A percentile compares a stretch with the other conserved stretches of the same genome.
phyloP scores from a whole-genome alignment of 2,329 filamentous ascomycete species.

The Aspergillus cejpii region DNA sequence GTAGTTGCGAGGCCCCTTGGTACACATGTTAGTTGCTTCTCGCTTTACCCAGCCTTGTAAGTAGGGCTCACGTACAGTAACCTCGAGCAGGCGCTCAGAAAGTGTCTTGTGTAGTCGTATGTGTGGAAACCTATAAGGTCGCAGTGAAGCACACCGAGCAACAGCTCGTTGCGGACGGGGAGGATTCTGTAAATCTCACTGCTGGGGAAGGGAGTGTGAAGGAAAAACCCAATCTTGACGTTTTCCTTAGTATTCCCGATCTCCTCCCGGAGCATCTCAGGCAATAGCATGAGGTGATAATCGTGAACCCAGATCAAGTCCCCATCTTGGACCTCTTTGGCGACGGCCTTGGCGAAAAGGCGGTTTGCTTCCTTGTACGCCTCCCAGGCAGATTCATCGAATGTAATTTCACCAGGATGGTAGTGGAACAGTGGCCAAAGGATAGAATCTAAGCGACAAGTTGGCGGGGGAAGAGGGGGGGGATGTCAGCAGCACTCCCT shows the following conservation, averaged over 20 bases:
- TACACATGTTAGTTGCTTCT: slow-evolving; percentile 11
- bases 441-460: slow-evolving; percentile 65
- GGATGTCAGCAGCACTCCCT: slow-evolving; percentile 1
- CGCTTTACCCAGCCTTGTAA: neutral
- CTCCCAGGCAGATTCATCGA: slow-evolving; percentile 85
- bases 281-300: slow-evolving; percentile 91
- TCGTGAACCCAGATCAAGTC: slow-evolving; percentile 95
- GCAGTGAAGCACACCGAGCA: slow-evolving; percentile 78
- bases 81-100: slow-evolving; percentile 89
- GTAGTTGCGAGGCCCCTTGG: slow-evolving; percentile 57
- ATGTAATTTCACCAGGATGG: slow-evolving; percentile 92
- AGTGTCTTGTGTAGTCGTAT: slow-evolving; percentile 91
- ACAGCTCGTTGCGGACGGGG: slow-evolving; percentile 76
- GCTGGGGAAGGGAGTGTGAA: slow-evolving; percentile 91
- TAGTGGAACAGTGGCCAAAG: slow-evolving; percentile 97
- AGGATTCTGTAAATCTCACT: slow-evolving; percentile 93
- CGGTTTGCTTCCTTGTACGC: slow-evolving; percentile 87
- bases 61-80: slow-evolving; percentile 58
- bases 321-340: slow-evolving; percentile 76
- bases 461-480: slow-evolving; percentile 10
- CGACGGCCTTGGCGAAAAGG: slow-evolving; percentile 77
- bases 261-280: slow-evolving; percentile 85
- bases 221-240: slow-evolving; percentile 92
- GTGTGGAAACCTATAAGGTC: slow-evolving; percentile 94
- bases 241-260: slow-evolving; percentile 74